Conservation (phyloP, 768 basidiomycete genomes). For the Lactarius tabidus region DNA sequence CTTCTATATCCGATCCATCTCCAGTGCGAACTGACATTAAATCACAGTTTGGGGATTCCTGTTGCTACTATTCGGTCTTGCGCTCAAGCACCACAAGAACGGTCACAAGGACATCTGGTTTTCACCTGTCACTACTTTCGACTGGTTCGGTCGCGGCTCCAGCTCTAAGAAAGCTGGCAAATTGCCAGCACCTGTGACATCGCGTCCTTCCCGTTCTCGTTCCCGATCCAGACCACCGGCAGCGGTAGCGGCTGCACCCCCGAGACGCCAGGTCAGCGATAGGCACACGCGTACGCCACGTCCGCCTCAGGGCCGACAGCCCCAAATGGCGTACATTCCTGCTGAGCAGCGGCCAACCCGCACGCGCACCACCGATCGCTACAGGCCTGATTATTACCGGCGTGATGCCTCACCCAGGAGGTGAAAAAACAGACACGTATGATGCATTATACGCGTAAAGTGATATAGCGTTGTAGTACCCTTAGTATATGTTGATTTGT, state of each 20-base stretch:
- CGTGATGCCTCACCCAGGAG: constrained; percentile 34
- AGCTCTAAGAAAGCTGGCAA: constrained; percentile 33
- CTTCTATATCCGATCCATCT: constrained; percentile 7
- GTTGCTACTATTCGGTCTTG: constrained; percentile 42
- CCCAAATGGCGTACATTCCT: constrained; percentile 21
- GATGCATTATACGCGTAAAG: constrained; percentile 2
- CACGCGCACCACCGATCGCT: constrained; percentile 25
- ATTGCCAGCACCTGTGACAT: constrained; percentile 41
- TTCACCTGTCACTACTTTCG: constrained; percentile 62
- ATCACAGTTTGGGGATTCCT: constrained; percentile 48
- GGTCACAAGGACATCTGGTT: constrained; percentile 59
- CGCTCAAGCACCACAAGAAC: constrained; percentile 41
- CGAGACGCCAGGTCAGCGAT: constrained; percentile 21
- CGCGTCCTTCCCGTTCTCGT: constrained; percentile 25
- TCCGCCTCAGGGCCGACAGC: constrained; percentile 17
- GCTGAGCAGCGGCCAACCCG: constrained; percentile 10
- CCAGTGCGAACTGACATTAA: constrained; percentile 20
- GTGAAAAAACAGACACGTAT: constrained; percentile 25
- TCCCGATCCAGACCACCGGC: constrained; percentile 12
- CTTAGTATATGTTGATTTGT: neutral
- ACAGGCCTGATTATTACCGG: constrained; percentile 31
- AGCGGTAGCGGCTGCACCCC: constrained; percentile 2
- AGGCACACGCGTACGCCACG: constrained; percentile 10
- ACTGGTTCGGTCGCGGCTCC: constrained; percentile 54
- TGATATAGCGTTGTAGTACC: constrained; percentile 8